Conservation (phyloP, 345 rosid species). For the Populus alba region DNA sequence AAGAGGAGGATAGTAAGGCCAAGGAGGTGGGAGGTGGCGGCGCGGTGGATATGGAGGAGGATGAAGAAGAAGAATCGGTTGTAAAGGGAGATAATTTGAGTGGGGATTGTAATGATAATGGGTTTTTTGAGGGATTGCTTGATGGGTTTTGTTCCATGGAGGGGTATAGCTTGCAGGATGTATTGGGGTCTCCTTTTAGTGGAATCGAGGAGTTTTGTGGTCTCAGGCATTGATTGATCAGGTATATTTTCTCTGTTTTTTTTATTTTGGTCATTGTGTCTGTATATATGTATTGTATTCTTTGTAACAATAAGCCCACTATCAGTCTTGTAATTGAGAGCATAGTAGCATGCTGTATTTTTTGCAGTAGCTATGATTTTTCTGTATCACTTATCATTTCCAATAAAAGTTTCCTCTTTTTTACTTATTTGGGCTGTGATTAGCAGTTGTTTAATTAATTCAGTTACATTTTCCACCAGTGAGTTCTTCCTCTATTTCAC, state of each 20-base stretch:
- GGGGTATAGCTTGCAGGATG: slow-evolving; percentile 36
- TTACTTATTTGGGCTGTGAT: not conserved
- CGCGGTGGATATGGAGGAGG: slow-evolving; percentile 14
- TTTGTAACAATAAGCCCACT: not conserved
- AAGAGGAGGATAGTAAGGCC: slow-evolving; percentile 10
- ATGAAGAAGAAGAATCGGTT: slow-evolving; percentile 15
- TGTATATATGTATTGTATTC: not conserved
- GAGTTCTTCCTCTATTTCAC: not conserved
- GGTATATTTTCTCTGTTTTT: no score
- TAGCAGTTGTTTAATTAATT: not conserved
- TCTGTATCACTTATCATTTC: not conserved
- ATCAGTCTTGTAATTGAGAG: not conserved
- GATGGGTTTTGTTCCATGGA: slow-evolving; percentile 47
- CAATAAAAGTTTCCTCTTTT: not conserved
- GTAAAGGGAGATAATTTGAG: slow-evolving; percentile 10
- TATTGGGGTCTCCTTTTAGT: slow-evolving; percentile 24
- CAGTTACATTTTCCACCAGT: not conserved
- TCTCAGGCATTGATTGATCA: not conserved
- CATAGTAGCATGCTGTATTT: not conserved
- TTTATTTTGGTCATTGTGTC: not conserved
- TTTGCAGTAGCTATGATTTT: not conserved
- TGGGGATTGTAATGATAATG: slow-evolving; percentile 17
- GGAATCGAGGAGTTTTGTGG: slow-evolving; percentile 13
- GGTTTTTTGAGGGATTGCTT: slow-evolving; percentile 40
- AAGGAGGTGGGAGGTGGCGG: not conserved